Conservation (phyloP, 805 yeast genomes). For the Ascoidea asiatica region DNA sequence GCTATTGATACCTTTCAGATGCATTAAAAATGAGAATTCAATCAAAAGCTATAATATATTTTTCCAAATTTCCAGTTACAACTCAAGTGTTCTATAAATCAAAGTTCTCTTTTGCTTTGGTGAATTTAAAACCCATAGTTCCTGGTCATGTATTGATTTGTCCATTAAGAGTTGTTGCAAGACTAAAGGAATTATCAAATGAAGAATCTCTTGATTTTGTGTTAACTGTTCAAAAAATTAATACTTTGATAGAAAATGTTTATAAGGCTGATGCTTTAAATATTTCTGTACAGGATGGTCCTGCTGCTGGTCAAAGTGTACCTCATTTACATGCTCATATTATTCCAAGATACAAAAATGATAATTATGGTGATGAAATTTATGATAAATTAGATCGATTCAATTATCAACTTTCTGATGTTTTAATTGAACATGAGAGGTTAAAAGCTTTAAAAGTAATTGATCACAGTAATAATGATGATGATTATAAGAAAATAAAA, state of each 20-base stretch:
- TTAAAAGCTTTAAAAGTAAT: slow-evolving; percentile 16
- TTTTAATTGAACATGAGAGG: slow-evolving; percentile 16
- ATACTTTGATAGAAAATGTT: slow-evolving; percentile 46
- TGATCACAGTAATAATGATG: slow-evolving; percentile 16
- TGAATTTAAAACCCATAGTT: slow-evolving; percentile 81
- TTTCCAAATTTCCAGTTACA: slow-evolving; percentile 40
- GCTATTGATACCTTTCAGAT: background rate
- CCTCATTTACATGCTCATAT: slow-evolving; percentile 93
- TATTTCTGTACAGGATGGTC: slow-evolving; percentile 92
- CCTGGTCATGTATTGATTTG: slow-evolving; percentile 88
- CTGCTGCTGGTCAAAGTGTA: slow-evolving; percentile 90
- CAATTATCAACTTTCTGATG: slow-evolving; percentile 14
- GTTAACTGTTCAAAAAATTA: slow-evolving; percentile 56
- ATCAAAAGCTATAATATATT: slow-evolving; percentile 19
- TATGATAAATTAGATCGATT: slow-evolving; percentile 58
- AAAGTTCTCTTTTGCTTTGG: slow-evolving; percentile 65
- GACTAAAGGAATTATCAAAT: slow-evolving; percentile 54
- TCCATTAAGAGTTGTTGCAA: slow-evolving; percentile 56
- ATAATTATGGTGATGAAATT: slow-evolving; percentile 59
- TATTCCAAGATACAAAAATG: slow-evolving; percentile 59
- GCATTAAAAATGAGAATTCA: background rate
- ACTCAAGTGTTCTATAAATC: slow-evolving; percentile 47
- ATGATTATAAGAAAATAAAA: slow-evolving; percentile 16
- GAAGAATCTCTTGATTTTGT: slow-evolving; percentile 75
- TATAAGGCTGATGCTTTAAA: slow-evolving; percentile 78